Percentiles rank a stretch among this genome's conserved stretches.
Evolutionary conservation across 1,284 basidiomycete genomes (phyloP).

Genomic region (Ustilago curta): DNA sequence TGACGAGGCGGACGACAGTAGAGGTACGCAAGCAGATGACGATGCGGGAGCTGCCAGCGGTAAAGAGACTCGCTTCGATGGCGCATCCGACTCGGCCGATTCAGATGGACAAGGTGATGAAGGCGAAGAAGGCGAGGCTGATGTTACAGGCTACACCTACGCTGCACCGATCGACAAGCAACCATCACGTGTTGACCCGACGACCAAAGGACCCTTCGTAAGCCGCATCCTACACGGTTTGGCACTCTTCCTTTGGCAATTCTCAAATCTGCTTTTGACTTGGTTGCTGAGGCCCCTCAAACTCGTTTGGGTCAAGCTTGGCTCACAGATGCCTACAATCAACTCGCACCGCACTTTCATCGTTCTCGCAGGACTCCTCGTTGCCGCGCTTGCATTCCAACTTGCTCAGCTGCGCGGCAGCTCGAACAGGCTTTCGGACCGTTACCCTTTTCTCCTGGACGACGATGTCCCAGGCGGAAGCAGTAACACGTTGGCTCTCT

Average conservation of each 20-base stretch:
- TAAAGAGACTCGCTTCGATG: slow-evolving; percentile 48
- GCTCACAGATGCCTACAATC: background rate
- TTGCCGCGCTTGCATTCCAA: background rate
- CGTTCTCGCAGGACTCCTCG: background rate
- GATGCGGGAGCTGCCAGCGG: slow-evolving; percentile 37
- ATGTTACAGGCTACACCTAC: too few species aligned
- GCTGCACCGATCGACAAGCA: background rate
- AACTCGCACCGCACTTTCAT: background rate
- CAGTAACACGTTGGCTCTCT: slow-evolving; percentile 5
- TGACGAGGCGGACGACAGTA: slow-evolving; percentile 19
- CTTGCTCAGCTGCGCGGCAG: background rate
- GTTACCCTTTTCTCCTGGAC: background rate
- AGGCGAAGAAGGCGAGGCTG: background rate
- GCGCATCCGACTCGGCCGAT: slow-evolving; percentile 20
- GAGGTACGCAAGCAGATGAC: slow-evolving; percentile 14
- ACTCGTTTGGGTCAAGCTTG: slow-evolving; percentile 1
- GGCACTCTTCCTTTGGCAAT: background rate
- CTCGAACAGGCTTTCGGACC: background rate
- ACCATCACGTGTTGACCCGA: background rate
- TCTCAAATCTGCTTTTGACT: background rate
- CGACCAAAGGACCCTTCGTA: background rate
- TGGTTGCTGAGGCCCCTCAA: slow-evolving; percentile 5
- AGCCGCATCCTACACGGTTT: background rate
- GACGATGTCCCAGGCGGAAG: slow-evolving; percentile 20
- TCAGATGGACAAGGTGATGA: background rate